Percentiles rank a stretch among this genome's conserved stretches.
These are phyloP conservation scores for Malus hybrid DNA, from an alignment of 331 rosid species.

Conservation along the genomic window DNA sequence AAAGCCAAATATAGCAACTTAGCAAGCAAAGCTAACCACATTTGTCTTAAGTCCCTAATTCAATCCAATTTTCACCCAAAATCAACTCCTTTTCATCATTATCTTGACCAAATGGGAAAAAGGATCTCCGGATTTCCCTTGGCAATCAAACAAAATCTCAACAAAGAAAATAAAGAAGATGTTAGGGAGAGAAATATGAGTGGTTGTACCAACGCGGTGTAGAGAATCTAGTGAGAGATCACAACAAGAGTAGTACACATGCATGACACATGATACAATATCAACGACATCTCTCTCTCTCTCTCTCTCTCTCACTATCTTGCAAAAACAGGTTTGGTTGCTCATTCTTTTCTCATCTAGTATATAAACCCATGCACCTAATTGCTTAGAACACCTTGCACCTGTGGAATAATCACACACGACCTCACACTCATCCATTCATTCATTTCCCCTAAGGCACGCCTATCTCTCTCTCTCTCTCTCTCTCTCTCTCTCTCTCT, in stretches of 20 bases:
- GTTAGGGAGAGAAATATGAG: slow-evolving; percentile 31
- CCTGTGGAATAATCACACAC: slow-evolving; percentile 18
- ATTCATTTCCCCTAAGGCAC: slow-evolving; percentile 17
- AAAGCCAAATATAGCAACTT: not conserved
- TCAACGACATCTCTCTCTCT: not conserved
- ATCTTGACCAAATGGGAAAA: slow-evolving; percentile 59
- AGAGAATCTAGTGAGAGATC: slow-evolving; percentile 82
- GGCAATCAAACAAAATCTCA: slow-evolving; percentile 54
- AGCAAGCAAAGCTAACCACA: slow-evolving; percentile 14
- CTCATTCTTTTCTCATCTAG: not conserved
- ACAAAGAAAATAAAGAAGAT: not conserved
- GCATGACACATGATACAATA: slow-evolving; percentile 3
- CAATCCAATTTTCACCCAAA: slow-evolving; percentile 29
- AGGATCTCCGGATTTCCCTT: slow-evolving; percentile 39
- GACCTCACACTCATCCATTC: slow-evolving; percentile 18
- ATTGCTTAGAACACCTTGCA: slow-evolving; percentile 14
- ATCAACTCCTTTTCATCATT: slow-evolving; percentile 51
- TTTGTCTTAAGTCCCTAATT: slow-evolving; percentile 23
- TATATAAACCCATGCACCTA: not conserved
- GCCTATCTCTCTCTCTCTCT: slow-evolving; percentile 17
- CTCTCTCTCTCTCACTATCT: not conserved
- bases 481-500: not conserved
- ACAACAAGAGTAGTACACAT: slow-evolving; percentile 19
- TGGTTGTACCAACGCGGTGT: slow-evolving; percentile 71
- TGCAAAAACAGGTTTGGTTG: slow-evolving; percentile 2